Conservation (phyloP, 2,329 filamentous ascomycete genomes). For the Magnaporthiopsis rhizophila region DNA sequence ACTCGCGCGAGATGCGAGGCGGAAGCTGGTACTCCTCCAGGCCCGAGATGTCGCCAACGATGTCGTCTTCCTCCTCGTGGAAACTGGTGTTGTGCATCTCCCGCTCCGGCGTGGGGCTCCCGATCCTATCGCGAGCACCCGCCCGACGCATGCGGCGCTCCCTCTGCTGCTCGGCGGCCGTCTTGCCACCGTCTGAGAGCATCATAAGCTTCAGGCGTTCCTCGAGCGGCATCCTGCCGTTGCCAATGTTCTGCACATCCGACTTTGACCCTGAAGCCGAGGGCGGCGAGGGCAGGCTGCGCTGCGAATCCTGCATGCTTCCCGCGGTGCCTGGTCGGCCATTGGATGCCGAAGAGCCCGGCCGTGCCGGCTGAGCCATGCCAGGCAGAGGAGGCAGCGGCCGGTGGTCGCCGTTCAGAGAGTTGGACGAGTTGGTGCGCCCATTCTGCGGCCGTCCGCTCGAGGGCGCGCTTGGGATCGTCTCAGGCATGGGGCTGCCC, state of each 20-base stretch:
- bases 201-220: conserved; percentile 85
- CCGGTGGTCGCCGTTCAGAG: conserved; percentile 65
- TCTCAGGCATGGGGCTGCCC: conserved; percentile 59
- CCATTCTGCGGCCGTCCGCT: conserved; percentile 46
- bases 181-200: conserved; percentile 62
- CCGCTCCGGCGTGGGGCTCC: conserved; percentile 36
- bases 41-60: conserved; percentile 50
- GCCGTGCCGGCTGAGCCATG: conserved; percentile 31
- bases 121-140: conserved; percentile 38
- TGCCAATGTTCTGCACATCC: conserved; percentile 69
- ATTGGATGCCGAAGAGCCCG: conserved; percentile 47
- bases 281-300: conserved; percentile 67
- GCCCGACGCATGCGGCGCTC: conserved; percentile 62
- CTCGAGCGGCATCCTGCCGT: conserved; percentile 72
- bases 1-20: conserved; percentile 82
- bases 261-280: conserved; percentile 62
- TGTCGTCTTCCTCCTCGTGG: conserved; percentile 48
- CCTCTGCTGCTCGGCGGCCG: conserved; percentile 56
- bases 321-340: conserved; percentile 67
- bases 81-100: conserved; percentile 26
- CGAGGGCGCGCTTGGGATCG: conserved; percentile 31
- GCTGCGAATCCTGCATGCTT: conserved; percentile 56
- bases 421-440: conserved; percentile 66
- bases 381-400: conserved; percentile 82
- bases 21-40: conserved; percentile 59